Percentiles rank a stretch among this genome's conserved stretches.
Conservation (phyloP, 129 eudicot species). For the Centrapalus pauciflorus region DNA sequence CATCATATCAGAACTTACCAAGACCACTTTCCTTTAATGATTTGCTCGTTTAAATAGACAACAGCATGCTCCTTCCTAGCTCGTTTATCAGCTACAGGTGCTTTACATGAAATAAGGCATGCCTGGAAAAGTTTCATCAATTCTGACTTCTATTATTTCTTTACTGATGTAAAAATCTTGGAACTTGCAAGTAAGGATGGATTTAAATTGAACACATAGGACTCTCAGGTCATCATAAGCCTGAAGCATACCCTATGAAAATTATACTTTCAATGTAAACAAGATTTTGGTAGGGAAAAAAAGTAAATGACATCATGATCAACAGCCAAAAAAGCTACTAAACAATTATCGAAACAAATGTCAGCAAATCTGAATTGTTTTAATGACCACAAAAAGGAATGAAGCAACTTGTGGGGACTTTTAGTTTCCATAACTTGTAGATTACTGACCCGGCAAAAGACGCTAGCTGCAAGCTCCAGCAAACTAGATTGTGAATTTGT, state of each 20-base stretch:
- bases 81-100: constrained; percentile 53
- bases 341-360: not conserved
- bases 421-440: not conserved
- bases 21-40: constrained; percentile 70
- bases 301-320: not conserved
- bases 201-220: not conserved
- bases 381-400: constrained; percentile 2
- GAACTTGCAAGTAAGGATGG: not conserved
- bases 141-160: not conserved
- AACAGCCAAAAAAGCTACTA: not conserved
- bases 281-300: not conserved
- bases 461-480: constrained; percentile 91
- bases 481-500: constrained; percentile 58
- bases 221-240: constrained; percentile 4
- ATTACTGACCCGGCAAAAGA: constrained; percentile 68
- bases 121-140: constrained; percentile 46
- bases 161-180: not conserved
- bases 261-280: not conserved
- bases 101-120: constrained; percentile 44
- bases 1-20: constrained; percentile 49
- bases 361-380: not conserved
- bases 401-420: not conserved
- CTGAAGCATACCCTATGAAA: not conserved
- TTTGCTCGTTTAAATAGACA: constrained; percentile 53
- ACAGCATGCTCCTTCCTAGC: constrained; percentile 57